phyloP scores from a whole-genome alignment of 2,329 filamentous ascomycete species.

The Paracoccidioides brasiliensis region DNA sequence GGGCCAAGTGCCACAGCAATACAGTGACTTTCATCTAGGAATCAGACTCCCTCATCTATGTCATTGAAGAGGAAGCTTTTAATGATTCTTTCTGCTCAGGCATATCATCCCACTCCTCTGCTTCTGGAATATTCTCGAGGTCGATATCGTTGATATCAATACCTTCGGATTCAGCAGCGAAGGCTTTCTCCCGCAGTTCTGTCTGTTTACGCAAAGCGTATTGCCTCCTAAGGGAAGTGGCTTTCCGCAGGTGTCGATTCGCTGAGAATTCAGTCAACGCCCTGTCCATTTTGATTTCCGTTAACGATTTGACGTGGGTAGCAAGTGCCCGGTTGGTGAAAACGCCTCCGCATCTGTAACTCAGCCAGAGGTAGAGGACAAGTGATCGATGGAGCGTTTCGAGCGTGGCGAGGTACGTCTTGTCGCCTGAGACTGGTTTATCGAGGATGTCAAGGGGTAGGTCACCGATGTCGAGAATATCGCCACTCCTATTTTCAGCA shows the following conservation, averaged over 20 bases:
- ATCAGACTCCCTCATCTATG: neutral
- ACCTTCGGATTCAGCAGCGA: constrained; percentile 3
- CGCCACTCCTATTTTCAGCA: constrained; percentile 51
- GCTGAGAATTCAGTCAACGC: constrained; percentile 46
- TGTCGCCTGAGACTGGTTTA: constrained; percentile 28
- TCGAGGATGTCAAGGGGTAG: constrained; percentile 66
- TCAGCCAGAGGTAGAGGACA: constrained; percentile 84
- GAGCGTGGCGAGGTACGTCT: constrained; percentile 51
- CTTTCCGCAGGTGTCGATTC: constrained; percentile 28
- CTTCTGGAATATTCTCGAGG: neutral
- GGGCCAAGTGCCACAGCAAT: too few relatives aligned
- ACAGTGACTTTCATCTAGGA: neutral
- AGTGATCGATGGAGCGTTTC: constrained; percentile 71
- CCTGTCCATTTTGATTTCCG: constrained; percentile 62
- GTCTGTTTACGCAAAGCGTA: constrained; percentile 17
- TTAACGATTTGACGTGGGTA: constrained; percentile 62
- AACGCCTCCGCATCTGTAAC: constrained; percentile 71
- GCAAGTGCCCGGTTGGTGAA: constrained; percentile 65
- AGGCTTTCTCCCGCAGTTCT: constrained; percentile 14
- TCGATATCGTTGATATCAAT: neutral
- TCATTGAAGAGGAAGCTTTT: neutral
- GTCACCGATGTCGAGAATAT: constrained; percentile 56
- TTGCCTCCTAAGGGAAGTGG: constrained; percentile 21
- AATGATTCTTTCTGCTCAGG: neutral
- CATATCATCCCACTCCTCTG: neutral